Base-by-base conservation (phyloP, 2,329 filamentous ascomycete species). In the Epichloe typhina region DNA sequence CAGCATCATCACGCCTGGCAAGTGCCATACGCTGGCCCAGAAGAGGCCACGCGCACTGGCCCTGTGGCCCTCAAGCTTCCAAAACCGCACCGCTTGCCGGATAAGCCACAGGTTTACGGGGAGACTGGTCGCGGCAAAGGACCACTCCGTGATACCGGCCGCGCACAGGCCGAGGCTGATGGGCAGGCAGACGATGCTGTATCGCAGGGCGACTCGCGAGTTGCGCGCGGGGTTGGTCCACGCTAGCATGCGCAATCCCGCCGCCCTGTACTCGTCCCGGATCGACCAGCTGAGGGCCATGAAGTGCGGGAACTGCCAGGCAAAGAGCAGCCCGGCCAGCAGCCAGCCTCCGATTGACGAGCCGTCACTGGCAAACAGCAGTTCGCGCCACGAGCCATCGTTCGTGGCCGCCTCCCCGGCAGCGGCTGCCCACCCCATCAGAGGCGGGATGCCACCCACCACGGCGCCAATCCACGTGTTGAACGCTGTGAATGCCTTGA, bases 241-340 rank as follows among this genome's bases (percentile, higher is more conserved):
- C 46, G 79, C 80, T 3, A 97, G 74, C 93, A 85, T 85, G 55
- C 75, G 74, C 61, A 84, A 75, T 8, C 80, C 82, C 0, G 79
- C 82, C 11, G 71, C 73, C 56, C 82, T 84, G 73, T 98, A 98
- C 65, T 98, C 93, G 8, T 94, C 83, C 19, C 88, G 77, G 54
- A 97, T 95, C 4, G 80, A 75, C 79, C 91, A 94, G 45, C 86
- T 90, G 21, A 98, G 75, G 1, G 90, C 85, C 76, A 96, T 97
- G 72, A 98, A 98, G 69, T 98, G 93, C 3, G 93, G 89, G 63
- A 98, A 97, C 64, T 98, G 91, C 93, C 93, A 98, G 12, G 89
- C 85, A 58, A 95, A 95, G 5, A 98, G 73, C 6, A 97, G 70
- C 0, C 77, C 81, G 1, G 88, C 91, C 13, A 96, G 72, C 1